Percentiles rank a stretch among this genome's conserved stretches.
These are phyloP conservation scores for Hypsizygus ulmarius DNA, from an alignment of 1,284 basidiomycete genomes.

Conservation along the genomic window DNA sequence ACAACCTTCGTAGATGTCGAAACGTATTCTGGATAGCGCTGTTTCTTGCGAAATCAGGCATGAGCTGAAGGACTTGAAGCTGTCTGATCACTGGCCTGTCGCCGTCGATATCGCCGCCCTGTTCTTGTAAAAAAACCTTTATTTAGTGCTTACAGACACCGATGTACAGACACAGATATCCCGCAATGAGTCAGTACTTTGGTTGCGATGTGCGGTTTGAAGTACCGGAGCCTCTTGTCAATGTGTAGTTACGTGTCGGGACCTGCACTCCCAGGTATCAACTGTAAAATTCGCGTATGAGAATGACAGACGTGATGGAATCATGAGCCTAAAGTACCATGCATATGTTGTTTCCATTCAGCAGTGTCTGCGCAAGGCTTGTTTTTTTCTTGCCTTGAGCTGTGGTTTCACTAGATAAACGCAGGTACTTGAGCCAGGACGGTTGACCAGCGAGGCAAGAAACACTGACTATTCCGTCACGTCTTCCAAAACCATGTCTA, in stretches of 20 bases:
- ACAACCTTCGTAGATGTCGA: not conserved
- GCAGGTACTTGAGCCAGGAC: not conserved
- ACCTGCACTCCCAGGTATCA: constrained; percentile 78
- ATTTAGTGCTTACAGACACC: not conserved
- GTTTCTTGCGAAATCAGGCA: constrained; percentile 6
- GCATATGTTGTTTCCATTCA: constrained; percentile 98
- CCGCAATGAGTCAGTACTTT: not conserved
- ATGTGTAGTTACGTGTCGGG: constrained; percentile 44
- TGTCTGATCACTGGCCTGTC: constrained; percentile 10
- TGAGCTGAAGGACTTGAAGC: constrained; percentile 4
- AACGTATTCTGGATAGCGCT: constrained; percentile 1
- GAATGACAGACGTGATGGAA: not conserved
- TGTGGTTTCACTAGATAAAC: constrained; percentile 75
- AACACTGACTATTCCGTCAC: constrained; percentile 87
- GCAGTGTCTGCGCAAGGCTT: constrained; percentile 83
- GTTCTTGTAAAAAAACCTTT: not conserved
- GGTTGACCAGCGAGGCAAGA: not conserved
- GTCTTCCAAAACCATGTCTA: constrained; percentile 98
- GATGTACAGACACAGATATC: not conserved
- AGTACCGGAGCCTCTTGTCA: not conserved
- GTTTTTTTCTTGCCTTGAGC: constrained; percentile 82
- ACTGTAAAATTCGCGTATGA: constrained; percentile 35
- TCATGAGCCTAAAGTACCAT: constrained; percentile 62
- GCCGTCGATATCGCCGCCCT: not conserved
- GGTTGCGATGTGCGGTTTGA: not conserved